Conservation (phyloP, 1,284 basidiomycete genomes). For the Ustilago loliicola region DNA sequence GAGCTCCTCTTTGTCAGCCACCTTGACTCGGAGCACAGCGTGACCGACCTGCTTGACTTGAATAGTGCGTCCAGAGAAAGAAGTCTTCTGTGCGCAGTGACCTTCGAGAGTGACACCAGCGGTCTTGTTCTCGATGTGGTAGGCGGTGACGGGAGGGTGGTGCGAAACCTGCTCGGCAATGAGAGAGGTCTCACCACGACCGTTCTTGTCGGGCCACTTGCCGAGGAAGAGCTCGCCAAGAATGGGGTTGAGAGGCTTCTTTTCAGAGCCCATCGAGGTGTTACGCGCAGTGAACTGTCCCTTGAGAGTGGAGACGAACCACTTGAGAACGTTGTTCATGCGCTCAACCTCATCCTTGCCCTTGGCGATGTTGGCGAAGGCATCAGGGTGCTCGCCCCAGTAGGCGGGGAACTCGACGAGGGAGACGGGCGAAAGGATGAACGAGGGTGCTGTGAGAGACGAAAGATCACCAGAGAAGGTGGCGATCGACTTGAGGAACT, state of each 20-base stretch:
- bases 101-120: slow-evolving; percentile 87
- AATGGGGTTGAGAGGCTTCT: slow-evolving; percentile 96
- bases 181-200: slow-evolving; percentile 85
- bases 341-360: slow-evolving; percentile 68
- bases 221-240: slow-evolving; percentile 92
- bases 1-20: slow-evolving; percentile 75
- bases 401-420: slow-evolving; percentile 69
- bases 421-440: slow-evolving; percentile 72
- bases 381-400: slow-evolving; percentile 70
- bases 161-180: slow-evolving; percentile 84
- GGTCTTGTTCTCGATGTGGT: slow-evolving; percentile 83
- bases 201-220: slow-evolving; percentile 83
- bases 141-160: slow-evolving; percentile 75
- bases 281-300: slow-evolving; percentile 84
- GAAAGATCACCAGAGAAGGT: slow-evolving; percentile 83
- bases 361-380: slow-evolving; percentile 58
- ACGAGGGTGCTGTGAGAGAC: slow-evolving; percentile 87
- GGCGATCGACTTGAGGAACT: slow-evolving; percentile 68
- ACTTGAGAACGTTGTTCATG: slow-evolving; percentile 67
- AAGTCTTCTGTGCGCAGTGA: slow-evolving; percentile 95
- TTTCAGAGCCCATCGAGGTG: slow-evolving; percentile 83
- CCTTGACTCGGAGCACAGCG: slow-evolving; percentile 81
- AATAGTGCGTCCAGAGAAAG: slow-evolving; percentile 79
- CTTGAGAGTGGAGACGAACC: slow-evolving; percentile 79
- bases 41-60: slow-evolving; percentile 96